Evolutionary conservation across 306 rosid genomes (phyloP).

Genomic region (Canavalia ensiformis): DNA sequence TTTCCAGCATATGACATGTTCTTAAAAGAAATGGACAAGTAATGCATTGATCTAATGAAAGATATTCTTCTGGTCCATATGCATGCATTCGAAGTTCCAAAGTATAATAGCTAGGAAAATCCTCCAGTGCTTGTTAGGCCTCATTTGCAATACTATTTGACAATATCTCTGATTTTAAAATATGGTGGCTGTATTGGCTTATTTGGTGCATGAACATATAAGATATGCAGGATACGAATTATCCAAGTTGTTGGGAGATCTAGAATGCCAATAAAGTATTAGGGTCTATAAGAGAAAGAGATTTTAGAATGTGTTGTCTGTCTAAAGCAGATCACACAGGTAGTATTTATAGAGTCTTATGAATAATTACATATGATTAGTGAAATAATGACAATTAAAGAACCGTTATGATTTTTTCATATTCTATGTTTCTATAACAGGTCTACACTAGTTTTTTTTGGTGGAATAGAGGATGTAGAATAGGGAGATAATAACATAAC

Average conservation of each 20-base stretch:
- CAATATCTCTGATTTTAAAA: background rate
- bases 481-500: background rate
- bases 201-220: background rate
- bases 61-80: background rate
- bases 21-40: constrained; percentile 82
- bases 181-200: constrained; percentile 15
- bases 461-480: background rate
- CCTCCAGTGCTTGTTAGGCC: background rate
- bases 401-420: no score
- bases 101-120: constrained; percentile 16
- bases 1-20: constrained; percentile 83
- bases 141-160: constrained; percentile 1
- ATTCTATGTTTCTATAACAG: no score
- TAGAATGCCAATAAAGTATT: background rate
- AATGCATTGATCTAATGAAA: constrained; percentile 40
- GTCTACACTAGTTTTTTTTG: background rate
- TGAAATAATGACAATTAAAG: no score
- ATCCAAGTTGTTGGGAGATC: constrained; percentile 21
- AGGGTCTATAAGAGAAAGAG: no score
- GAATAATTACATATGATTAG: no score
- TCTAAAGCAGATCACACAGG: no score
- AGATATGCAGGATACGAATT: constrained; percentile 3
- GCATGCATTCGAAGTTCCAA: constrained; percentile 33
- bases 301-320: no score
- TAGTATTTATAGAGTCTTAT: no score